Base-by-base conservation (phyloP, 352 stramenopile genomes). In the Phytophthora rubi region DNA sequence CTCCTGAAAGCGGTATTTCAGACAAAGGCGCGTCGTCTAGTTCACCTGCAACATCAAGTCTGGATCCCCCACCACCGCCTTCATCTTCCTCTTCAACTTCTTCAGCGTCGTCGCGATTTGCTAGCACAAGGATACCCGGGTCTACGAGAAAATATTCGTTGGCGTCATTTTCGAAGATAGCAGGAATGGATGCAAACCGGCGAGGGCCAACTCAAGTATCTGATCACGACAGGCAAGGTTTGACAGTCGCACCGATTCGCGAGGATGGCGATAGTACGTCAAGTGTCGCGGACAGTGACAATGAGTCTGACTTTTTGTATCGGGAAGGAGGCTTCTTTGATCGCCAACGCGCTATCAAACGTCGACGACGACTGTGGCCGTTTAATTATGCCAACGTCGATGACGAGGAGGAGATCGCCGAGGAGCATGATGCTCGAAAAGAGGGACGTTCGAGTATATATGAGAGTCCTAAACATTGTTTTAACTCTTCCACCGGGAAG, bases 251-350 rank as follows among this genome's bases (percentile, higher is more conserved):
- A 16, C 77, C 62, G 15, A 52, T 71, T 53, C 73, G 75, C 47
- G 75, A 73, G 42, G 65, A 72, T 32, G 59, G 53, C 21, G 65
- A 76, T 45, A 54, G 42, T 18, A 28, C 45, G 35, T 65, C 66
- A 18, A 64, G 57, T 12, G 60, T 51, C 53, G 63, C 48, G 2
- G 62, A 77, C 32, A 65, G 68, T 15, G 60, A 68, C 7, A 76
- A 68, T 30, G 75, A 85, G 10, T 92, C 83, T 0, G 86, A 94
- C 33, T 94, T 94, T 28, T 62, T 94, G 60, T 94, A 92, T 68
- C 81, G 76, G 26, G 79, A 91, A 79, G 84, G 85, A n/a, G 84
- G 86, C 4, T 92, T 94, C 65, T 94, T 94, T 67, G 86, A 92
- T 68, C 86, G 84, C 0, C 86, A 94, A 42, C 76, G 86, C 23